Base-by-base conservation (phyloP, 305 asterid genomes). In the Coffea humblotiana region DNA sequence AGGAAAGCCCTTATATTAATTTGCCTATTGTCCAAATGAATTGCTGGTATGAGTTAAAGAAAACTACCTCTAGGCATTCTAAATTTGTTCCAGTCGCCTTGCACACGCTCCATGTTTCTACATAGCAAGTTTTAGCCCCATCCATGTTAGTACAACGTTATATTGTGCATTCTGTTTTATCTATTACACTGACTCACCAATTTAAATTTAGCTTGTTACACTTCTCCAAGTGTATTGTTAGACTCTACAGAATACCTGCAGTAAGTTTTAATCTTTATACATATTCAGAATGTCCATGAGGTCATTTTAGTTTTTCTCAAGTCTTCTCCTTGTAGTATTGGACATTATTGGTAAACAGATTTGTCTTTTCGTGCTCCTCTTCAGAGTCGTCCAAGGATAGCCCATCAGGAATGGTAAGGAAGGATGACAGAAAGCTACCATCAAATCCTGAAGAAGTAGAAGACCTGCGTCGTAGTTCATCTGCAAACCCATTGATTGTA, bases 391-490 rank as follows among this genome's bases (percentile, higher is more conserved):
- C 91, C 56, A 88, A 88, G 79, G 81, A 88, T 75, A 85, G 77
- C 58, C 86, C 92, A 74, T 78, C 89, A 7, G 89, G 79, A 23
- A 88, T 76, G 63, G 85, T 65, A 56, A 82, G 76, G 82, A 88
- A 84, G 58, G 85, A 87, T 63, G 90, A 86, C 45, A 83, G 78
- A 60, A 88, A 85, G 76, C 82, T 91, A 61, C 97, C 98, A 56
- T 88, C 94, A 56, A 94, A 94, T 78, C 97, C 98, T 2, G 95
- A 91, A 86, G 98, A 94, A 87, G 98, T 94, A 15, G 98, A 94
- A 80, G 77, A 91, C 84, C 83, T 94, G 56, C 97, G 97, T 7
- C 89, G 94, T 54, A 87, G 89, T 61, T 82, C 90, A 1, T 82
- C 91, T 32, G 77, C 90, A 40, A 93, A 92, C 78, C 97, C 93